phyloP scores from a whole-genome alignment of 129 eudicot genomes.

The Chrysanthemum seticuspe region DNA sequence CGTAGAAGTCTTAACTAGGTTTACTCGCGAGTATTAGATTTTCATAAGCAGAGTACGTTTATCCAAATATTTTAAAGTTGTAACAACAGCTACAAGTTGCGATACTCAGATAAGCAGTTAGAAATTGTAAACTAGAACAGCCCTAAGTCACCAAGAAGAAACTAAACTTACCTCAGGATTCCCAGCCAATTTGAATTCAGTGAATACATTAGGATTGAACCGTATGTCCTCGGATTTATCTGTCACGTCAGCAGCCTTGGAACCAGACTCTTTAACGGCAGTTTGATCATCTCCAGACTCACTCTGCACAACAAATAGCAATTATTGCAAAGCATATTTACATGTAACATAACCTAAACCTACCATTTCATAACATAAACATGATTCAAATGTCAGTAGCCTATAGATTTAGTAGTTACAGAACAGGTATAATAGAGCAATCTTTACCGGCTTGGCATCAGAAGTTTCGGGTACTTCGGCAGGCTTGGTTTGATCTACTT shows the following conservation, averaged over 20 bases:
- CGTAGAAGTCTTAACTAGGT: too few species aligned
- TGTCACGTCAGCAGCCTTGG: conserved; percentile 33
- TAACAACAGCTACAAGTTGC: background rate
- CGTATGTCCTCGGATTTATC: conserved; percentile 47
- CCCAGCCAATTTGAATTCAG: conserved; percentile 93
- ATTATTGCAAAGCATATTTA: background rate
- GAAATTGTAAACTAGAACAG: background rate
- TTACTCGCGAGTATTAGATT: too few species aligned
- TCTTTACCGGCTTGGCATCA: conserved; percentile 39
- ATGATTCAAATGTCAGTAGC: background rate
- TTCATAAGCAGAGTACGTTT: too few species aligned
- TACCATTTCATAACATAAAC: background rate
- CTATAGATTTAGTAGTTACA: background rate
- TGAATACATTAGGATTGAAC: conserved; percentile 92
- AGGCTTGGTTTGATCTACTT: conserved; percentile 31
- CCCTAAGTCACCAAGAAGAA: background rate
- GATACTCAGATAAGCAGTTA: background rate
- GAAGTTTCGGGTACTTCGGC: conserved; percentile 30
- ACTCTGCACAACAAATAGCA: conserved; percentile 36
- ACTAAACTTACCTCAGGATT: conserved; percentile 53
- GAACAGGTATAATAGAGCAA: background rate
- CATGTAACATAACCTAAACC: too few species aligned
- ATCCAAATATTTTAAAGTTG: background rate
- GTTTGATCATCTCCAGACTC: conserved; percentile 32
- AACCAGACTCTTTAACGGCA: conserved; percentile 35